These are phyloP conservation scores for Yamadazyma paraphyllophila DNA, from an alignment of 805 yeast species.

Conservation along the genomic window DNA sequence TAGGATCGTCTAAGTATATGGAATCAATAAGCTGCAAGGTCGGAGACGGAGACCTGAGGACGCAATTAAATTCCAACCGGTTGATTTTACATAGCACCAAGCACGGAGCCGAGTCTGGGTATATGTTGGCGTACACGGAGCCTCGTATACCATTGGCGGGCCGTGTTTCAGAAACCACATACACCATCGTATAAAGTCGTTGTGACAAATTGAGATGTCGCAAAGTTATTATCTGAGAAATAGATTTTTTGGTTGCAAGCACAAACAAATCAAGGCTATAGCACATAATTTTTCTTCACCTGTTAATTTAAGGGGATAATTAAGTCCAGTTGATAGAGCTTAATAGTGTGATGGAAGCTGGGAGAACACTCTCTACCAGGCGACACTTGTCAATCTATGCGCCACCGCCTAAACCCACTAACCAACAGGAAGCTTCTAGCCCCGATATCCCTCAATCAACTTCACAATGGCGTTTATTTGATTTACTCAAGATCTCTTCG, in stretches of 20 bases:
- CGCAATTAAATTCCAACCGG: constrained; percentile 15
- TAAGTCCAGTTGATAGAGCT: background rate
- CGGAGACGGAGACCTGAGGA: constrained; percentile 1
- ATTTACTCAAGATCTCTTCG: constrained; percentile 14
- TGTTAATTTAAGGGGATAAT: too few species aligned
- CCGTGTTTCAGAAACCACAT: constrained; percentile 19
- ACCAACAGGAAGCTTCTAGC: constrained; percentile 7
- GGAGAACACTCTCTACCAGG: background rate
- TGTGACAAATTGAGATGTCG: background rate
- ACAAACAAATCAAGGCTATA: constrained; percentile 8
- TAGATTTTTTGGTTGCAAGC: constrained; percentile 5
- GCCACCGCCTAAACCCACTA: background rate
- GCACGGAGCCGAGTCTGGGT: constrained; percentile 5
- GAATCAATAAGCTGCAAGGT: constrained; percentile 9
- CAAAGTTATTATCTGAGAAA: background rate
- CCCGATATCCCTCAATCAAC: constrained; percentile 17
- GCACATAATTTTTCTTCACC: background rate
- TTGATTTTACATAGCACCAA: constrained; percentile 15
- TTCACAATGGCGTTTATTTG: constrained; percentile 23
- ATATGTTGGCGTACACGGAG: constrained; percentile 15
- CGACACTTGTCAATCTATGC: background rate
- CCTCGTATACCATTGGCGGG: constrained; percentile 15
- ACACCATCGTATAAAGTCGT: constrained; percentile 11
- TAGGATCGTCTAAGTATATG: constrained; percentile 14
- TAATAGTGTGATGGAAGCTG: background rate